Conservation (phyloP, 106 monocot genomes). For the Apostasia ramifera region DNA sequence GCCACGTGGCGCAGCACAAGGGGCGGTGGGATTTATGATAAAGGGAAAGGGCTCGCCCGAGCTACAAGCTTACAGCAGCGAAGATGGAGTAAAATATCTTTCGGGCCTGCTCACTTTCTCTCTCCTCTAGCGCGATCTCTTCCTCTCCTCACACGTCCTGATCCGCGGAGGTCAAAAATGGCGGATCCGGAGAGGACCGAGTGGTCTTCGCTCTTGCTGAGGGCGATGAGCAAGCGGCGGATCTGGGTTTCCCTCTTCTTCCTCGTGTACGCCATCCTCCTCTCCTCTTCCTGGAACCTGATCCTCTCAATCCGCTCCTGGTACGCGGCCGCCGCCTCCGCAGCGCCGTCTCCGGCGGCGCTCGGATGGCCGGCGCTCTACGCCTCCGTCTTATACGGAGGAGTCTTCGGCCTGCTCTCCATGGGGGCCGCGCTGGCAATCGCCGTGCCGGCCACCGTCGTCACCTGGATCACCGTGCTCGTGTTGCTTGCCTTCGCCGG, state of each 20-base stretch:
- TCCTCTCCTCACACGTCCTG: not conserved
- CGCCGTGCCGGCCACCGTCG: slow-evolving; percentile 61
- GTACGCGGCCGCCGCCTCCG: slow-evolving; percentile 32
- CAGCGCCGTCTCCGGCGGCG: not conserved
- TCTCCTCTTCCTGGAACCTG: slow-evolving; percentile 74
- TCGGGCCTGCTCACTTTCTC: not conserved
- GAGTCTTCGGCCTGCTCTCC: slow-evolving; percentile 62
- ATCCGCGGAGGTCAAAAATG: slow-evolving; percentile 2
- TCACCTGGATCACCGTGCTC: slow-evolving; percentile 75
- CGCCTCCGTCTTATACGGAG: slow-evolving; percentile 65
- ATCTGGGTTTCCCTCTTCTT: slow-evolving; percentile 84
- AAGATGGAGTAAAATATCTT: not conserved
- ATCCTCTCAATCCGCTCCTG: slow-evolving; percentile 69
- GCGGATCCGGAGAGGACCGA: slow-evolving; percentile 4
- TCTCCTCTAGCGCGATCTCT: not conserved
- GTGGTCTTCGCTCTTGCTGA: slow-evolving; percentile 7
- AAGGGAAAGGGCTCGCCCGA: too few relatives aligned
- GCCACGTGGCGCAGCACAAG: too few relatives aligned
- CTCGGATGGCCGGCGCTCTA: slow-evolving; percentile 31
- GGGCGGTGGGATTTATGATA: too few relatives aligned
- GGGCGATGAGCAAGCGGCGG: slow-evolving; percentile 43
- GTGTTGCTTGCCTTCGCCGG: slow-evolving; percentile 74
- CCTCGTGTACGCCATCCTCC: slow-evolving; percentile 61
- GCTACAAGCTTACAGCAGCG: too few relatives aligned
- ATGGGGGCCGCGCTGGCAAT: slow-evolving; percentile 66